Conservation (phyloP, 306 rosid genomes). For the Prunus armeniaca region DNA sequence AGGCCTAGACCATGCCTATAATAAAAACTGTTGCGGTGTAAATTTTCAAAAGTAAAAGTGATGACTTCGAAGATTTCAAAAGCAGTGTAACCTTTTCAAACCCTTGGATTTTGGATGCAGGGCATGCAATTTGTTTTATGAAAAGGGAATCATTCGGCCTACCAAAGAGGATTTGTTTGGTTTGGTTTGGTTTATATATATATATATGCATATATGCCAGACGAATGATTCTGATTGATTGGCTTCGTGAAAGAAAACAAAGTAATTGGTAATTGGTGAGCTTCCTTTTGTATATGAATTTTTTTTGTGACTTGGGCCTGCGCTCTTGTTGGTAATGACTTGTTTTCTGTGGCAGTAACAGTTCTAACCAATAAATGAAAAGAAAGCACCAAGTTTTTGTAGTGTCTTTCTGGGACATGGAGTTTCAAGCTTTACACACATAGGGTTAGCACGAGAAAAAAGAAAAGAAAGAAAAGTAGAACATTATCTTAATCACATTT, state of each 20-base stretch:
- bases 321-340: neutral
- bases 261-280: constrained; percentile 9
- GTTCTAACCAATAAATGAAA: constrained; percentile 33
- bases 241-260: neutral
- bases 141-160: constrained; percentile 10
- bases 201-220: neutral
- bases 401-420: constrained; percentile 49
- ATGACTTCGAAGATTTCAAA: constrained; percentile 56
- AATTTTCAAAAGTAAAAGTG: constrained; percentile 57
- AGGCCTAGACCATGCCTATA: constrained; percentile 1
- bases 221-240: neutral
- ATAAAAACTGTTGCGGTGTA: constrained; percentile 7
- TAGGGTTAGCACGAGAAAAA: constrained; percentile 17
- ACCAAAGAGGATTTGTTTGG: constrained; percentile 7
- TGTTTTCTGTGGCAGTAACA: constrained; percentile 16
- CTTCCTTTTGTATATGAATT: neutral
- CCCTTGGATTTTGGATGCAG: constrained; percentile 16
- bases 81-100: constrained; percentile 29
- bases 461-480: neutral
- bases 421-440: constrained; percentile 39
- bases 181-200: neutral
- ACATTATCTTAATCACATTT: neutral
- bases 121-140: neutral
- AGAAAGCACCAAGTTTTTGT: constrained; percentile 37
- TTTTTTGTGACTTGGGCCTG: neutral